Conservation (phyloP, 2,329 filamentous ascomycete species). For the Hysterium pulicare region DNA sequence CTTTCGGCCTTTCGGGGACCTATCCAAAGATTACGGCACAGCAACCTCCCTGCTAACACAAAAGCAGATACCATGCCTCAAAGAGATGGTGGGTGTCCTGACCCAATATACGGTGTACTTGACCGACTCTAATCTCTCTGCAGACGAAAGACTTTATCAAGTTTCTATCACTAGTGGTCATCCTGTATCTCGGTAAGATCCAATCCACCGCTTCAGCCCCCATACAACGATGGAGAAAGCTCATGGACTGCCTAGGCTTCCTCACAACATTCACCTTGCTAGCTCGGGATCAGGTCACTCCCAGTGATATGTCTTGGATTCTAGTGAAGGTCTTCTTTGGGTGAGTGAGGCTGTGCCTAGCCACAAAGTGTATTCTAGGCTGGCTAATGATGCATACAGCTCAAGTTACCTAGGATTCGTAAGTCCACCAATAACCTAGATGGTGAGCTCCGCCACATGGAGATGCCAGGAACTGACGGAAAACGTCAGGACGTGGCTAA, state of each 20-base stretch:
- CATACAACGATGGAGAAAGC: neutral
- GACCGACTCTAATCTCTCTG: conserved; percentile 12
- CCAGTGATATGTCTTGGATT: conserved; percentile 69
- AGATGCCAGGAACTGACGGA: conserved; percentile 16
- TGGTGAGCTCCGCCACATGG: conserved; percentile 9
- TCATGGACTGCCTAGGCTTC: conserved; percentile 57
- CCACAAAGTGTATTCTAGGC: neutral
- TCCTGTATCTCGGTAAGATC: conserved; percentile 68
- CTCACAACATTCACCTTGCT: conserved; percentile 80
- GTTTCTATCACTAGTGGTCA: conserved; percentile 72
- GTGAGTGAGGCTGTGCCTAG: conserved; percentile 23
- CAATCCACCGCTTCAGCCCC: conserved; percentile 5
- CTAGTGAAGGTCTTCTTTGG: conserved; percentile 80
- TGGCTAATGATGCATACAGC: conserved; percentile 18
- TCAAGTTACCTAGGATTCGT: conserved; percentile 72
- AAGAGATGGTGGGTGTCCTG: conserved; percentile 67
- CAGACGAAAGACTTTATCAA: conserved; percentile 83
- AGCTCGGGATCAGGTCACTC: conserved; percentile 65
- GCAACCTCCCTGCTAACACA: too few relatives aligned
- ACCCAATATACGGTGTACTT: conserved; percentile 8
- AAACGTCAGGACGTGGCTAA: conserved; percentile 43
- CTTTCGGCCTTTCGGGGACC: too few relatives aligned
- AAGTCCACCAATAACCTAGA: conserved; percentile 31
- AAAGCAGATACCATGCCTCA: conserved; percentile 73
- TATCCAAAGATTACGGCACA: too few relatives aligned